Base-by-base conservation (phyloP, 1,284 basidiomycete species). In the Boletellus sp. region DNA sequence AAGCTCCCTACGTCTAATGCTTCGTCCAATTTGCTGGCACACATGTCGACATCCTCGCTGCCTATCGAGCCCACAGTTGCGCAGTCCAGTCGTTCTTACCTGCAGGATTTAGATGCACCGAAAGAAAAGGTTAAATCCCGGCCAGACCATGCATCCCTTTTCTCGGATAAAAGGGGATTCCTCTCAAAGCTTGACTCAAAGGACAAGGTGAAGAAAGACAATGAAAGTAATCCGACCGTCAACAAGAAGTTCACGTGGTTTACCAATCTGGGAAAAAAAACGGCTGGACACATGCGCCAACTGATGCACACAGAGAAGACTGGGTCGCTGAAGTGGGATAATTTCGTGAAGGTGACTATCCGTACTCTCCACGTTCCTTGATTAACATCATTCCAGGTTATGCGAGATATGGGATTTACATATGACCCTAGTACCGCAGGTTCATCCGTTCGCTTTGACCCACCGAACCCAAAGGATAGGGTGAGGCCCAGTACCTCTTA, bases 401-500 rank as follows among this genome's bases (percentile, higher is more conserved):
- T 91, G 87, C 71, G 73, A 32, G 86, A 87, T 49, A 82, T 91
- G 78, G 88, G 88, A 39, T 91, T 91, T 67, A 68, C 69, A 2
- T 83, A 83, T 56, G 82, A 85, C 62, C 83, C 82, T 18, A 82
- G 80, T 53, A 89, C 86, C 13, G 87, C 88, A 19, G 88, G 88
- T 3, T 91, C 89, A 12, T 88, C 86, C 65, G 89, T 91, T 26
- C 79, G 87, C 24, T 91, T 91, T 60, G 83, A 87, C 64, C 88
- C 88, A 39, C 86, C 85, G 10, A 71, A 82, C 59, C 69, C 70
- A 52, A 71, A 68, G 42, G 83, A 85, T 60, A 72, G 66, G 59
- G 83, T 85, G 57, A 63, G 80, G 64, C 18, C 12, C 41, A 39
- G 19, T 39, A 44, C 39, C 43, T 53, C 40, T 11, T 26, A 53